Evolutionary conservation across 495 filamentous ascomycete species (phyloP).

Genomic region (Daldinia loculata): DNA sequence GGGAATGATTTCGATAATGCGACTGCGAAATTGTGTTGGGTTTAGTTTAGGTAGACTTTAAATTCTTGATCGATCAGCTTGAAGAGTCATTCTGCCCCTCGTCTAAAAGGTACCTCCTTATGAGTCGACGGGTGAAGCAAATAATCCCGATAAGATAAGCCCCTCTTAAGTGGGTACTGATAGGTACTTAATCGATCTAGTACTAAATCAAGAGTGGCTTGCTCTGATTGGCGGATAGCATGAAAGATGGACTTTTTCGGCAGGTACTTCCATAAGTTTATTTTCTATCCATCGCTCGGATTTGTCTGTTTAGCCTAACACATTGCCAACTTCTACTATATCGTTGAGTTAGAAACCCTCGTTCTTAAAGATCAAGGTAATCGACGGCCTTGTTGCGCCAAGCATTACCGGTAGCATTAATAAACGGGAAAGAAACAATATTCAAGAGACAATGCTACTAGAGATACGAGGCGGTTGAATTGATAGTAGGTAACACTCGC

Average conservation of each 20-base stretch:
- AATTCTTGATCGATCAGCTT: not conserved
- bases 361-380: too few relatives aligned
- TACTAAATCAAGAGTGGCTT: too few relatives aligned
- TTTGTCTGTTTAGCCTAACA: too few relatives aligned
- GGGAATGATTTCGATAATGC: not conserved
- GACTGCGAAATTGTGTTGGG: not conserved
- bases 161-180: conserved; percentile 37
- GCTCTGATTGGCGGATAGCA: conserved; percentile 2
- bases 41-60: not conserved
- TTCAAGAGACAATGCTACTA: too few relatives aligned
- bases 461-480: too few relatives aligned
- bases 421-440: too few relatives aligned
- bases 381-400: too few relatives aligned
- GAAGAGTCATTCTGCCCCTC: conserved; percentile 31
- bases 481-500: too few relatives aligned
- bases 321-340: too few relatives aligned
- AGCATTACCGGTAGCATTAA: too few relatives aligned
- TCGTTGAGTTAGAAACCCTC: too few relatives aligned
- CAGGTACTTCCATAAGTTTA: not conserved
- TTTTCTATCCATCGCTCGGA: not conserved
- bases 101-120: conserved; percentile 6
- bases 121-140: conserved; percentile 25
- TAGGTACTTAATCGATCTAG: too few relatives aligned
- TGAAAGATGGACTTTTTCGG: not conserved
- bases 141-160: conserved; percentile 37